Evolutionary conservation across 306 rosid species (phyloP).

Genomic region (Fragaria iinumae): DNA sequence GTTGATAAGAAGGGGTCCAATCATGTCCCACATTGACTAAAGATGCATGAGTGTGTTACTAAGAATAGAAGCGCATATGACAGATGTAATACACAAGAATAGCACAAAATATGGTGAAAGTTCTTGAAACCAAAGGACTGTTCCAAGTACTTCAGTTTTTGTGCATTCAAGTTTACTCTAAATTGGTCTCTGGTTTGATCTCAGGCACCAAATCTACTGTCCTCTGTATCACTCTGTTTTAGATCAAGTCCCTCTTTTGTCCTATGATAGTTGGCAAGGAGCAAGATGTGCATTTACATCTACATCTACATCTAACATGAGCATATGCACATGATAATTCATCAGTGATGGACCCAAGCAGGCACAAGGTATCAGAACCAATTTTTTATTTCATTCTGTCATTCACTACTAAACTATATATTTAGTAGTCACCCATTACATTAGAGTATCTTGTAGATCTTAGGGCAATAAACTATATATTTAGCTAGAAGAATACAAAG

Average conservation of each 20-base stretch:
- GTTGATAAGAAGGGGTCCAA: not conserved
- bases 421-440: not conserved
- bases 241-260: not conserved
- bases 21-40: not conserved
- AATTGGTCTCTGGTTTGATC: not conserved
- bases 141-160: not conserved
- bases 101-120: not conserved
- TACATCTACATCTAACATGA: not conserved
- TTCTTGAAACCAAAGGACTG: not conserved
- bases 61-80: not conserved
- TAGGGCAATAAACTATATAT: not conserved
- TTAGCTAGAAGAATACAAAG: not conserved
- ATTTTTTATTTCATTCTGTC: not conserved
- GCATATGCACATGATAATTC: not conserved
- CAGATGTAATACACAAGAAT: not conserved
- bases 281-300: not conserved
- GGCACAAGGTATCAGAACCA: not conserved
- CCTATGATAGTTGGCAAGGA: conserved; percentile 10
- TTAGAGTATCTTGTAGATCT: not conserved
- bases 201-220: not conserved
- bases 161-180: not conserved
- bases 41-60: not conserved
- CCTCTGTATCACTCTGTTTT: not conserved
- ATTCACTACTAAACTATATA: no score
- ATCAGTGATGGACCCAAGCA: not conserved